Conservation (phyloP, 768 basidiomycete genomes). For the Fomitopsis serialis region DNA sequence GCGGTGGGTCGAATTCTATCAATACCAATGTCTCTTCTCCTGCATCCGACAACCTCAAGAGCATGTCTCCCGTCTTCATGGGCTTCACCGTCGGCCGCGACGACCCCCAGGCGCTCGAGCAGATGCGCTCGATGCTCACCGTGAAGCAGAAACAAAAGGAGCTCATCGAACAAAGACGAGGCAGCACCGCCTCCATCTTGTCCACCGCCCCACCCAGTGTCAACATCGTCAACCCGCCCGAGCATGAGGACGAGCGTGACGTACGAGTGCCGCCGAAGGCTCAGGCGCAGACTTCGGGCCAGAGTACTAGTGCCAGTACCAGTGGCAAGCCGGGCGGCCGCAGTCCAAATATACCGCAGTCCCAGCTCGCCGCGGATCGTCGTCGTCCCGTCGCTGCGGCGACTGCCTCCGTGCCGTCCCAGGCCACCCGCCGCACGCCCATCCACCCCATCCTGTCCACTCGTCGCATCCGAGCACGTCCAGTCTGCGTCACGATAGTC, state of each 20-base stretch:
- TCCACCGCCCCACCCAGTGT: slow-evolving; percentile 19
- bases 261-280: background rate
- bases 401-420: slow-evolving; percentile 14
- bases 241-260: slow-evolving; percentile 6
- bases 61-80: slow-evolving; percentile 65
- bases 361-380: slow-evolving; percentile 17
- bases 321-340: slow-evolving; percentile 19
- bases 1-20: slow-evolving; percentile 50
- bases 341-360: slow-evolving; percentile 30
- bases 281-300: background rate
- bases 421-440: slow-evolving; percentile 9
- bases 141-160: slow-evolving; percentile 71
- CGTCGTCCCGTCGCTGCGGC: slow-evolving; percentile 17
- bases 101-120: slow-evolving; percentile 53
- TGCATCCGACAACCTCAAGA: slow-evolving; percentile 34
- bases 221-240: slow-evolving; percentile 17
- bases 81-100: slow-evolving; percentile 52
- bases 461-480: slow-evolving; percentile 31
- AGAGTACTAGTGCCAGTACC: background rate
- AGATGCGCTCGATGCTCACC: slow-evolving; percentile 55
- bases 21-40: slow-evolving; percentile 46
- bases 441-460: slow-evolving; percentile 2
- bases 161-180: slow-evolving; percentile 64
- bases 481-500: slow-evolving; percentile 25
- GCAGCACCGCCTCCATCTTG: slow-evolving; percentile 37